Evolutionary conservation across 1,284 basidiomycete species (phyloP), one percentile per base, ranked within the genome.

Genomic region (Melampsora abietis-canadensis): DNA sequence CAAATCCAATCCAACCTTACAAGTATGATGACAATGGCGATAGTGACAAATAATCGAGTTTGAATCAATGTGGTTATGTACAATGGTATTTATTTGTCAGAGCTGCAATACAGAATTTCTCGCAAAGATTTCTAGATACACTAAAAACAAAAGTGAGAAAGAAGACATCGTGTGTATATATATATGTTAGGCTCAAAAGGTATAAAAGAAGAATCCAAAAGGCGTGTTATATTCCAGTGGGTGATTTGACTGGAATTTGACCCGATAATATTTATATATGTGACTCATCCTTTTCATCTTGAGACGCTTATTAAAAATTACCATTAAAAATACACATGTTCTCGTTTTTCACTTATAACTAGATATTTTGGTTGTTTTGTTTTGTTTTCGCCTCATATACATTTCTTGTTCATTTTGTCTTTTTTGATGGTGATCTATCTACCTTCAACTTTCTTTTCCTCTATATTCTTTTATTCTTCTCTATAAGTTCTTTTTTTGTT

Each of bases 31-130:
- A 44, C 40, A 44, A 44, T 44, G 40, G 40, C 40, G 40, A 44
- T 44, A 15, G 40, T 44, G 14, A 44, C 14, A 44, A 44, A 44
- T 44, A 14, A 15, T 44, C 19, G 27, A 57, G 51, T 57, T 57
- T 57, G 27, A 57, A 57, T 57, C 7, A 57, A 21, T 57, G 14
- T 44, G 40, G 40, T 44, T 44, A 44, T 44, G 51, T 57, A 57
- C 51, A 57, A 57, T 21, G 51, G 27, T 57, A 57, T 57, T 57
- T 57, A 57, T 57, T 57, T 57, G 51, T 44, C 40, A 44, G 14
- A 44, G 40, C 40, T 44, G 40, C 40, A 44, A 44, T 44, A 44
- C 40, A 44, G 40, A 44, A 44, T 44, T 44, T 44, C 40, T 44
- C 40, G 40, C 14, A 44, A 10, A 44, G 40, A 44, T 15, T 44